phyloP scores from a whole-genome alignment of 2,329 filamentous ascomycete species.

The Akanthomyces uredinophilus region DNA sequence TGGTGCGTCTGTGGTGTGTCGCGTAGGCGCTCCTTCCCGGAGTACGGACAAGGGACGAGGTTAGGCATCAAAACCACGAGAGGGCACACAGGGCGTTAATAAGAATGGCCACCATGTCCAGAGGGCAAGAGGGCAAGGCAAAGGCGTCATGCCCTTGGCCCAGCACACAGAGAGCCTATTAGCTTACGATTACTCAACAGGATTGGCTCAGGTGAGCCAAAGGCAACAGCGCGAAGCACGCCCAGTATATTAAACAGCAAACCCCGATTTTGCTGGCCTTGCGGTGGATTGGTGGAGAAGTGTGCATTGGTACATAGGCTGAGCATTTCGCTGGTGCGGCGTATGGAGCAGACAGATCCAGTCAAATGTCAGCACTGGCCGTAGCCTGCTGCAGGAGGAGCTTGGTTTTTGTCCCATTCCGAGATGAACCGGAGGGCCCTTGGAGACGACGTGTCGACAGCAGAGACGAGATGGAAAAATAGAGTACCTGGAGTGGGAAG shows the following conservation, averaged over 20 bases:
- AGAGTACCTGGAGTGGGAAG: neutral
- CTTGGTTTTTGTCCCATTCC: neutral
- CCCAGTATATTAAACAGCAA: neutral
- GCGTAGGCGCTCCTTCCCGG: neutral
- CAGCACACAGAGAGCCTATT: no score
- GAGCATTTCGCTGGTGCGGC: neutral
- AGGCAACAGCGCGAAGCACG: neutral
- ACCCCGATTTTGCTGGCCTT: neutral
- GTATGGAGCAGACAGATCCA: conserved; percentile 6
- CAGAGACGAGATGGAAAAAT: neutral
- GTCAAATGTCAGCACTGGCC: neutral
- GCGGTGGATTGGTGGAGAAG: conserved; percentile 8
- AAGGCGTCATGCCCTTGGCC: neutral
- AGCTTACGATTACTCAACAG: conserved; percentile 6
- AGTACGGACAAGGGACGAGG: neutral
- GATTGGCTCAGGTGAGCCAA: neutral
- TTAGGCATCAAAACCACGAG: neutral
- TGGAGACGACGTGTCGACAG: no score
- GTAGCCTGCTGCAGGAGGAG: neutral
- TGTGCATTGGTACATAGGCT: neutral
- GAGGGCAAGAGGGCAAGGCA: neutral
- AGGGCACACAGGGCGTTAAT: conserved; percentile 6
- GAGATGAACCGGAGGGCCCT: neutral
- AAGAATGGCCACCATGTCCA: neutral
- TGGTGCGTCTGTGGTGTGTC: neutral